Base-by-base conservation (phyloP, 257 asterid species). In the Galeopsis tetrahit region DNA sequence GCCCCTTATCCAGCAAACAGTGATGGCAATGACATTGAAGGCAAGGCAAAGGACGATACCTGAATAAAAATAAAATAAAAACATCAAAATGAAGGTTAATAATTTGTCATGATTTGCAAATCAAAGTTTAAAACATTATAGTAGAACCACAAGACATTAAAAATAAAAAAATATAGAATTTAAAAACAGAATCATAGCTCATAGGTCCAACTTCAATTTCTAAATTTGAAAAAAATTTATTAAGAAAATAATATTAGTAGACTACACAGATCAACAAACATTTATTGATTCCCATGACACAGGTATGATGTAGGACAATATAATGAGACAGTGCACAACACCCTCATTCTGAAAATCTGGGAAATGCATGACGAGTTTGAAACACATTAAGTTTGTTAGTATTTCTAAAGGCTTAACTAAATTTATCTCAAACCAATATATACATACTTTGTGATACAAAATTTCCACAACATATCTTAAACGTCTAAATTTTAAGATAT, bases 31-130 rank as follows among this genome's bases (percentile, higher is more conserved):
- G 74, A 89, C 84, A 86, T 94, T 94, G 87, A 94, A 91, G 58
- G 77, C 81, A 62, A 94, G 98, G 83, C 98, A 94, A 77, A 94
- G 87, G 70, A 91, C 90, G 51, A 94, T 89, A 62, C 98, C 98
- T 94, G 86, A 88, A 48, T 69, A 65, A 76, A 74, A 73, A 57
- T 44, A 44, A 44, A 44, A 53, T 3, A 17, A 53, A 51, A 17
- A 53, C 44, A 64, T 43, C 56, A 63, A 48, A 31, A 35, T 14
- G 46, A 38, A 67, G 35, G 10, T 52, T 52, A 55, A 46, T 40
- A 58, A 6, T 51, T 35, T 64, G 35, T 14, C 28, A 34, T 17
- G 35, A 13, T 38, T 34, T 51, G 43, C 15, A 13, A 62, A 44
- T 53, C 62, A 51, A 13, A 31, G 69, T 21, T 53, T 39, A 71